phyloP scores from a whole-genome alignment of 768 basidiomycete species.

The Lactarius evosmus region DNA sequence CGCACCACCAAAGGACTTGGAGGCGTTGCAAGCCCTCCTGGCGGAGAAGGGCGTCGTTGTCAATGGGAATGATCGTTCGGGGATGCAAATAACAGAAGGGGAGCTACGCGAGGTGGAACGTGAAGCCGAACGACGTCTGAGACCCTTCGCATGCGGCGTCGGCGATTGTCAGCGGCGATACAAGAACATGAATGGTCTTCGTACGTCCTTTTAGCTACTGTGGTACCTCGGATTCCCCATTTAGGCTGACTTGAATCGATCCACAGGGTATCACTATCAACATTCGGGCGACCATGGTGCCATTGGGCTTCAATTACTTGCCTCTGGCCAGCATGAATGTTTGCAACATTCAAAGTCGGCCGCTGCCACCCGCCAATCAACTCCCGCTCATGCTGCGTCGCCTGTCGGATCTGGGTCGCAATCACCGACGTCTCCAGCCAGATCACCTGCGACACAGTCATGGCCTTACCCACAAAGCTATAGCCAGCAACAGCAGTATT shows the following conservation, averaged over 20 bases:
- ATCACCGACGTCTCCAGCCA: slow-evolving; percentile 6
- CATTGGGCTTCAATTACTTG: slow-evolving; percentile 79
- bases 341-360: slow-evolving; percentile 36
- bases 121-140: slow-evolving; percentile 77
- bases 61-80: slow-evolving; percentile 39
- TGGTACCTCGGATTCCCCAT: slow-evolving; percentile 7
- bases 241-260: slow-evolving; percentile 12
- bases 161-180: slow-evolving; percentile 85
- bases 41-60: slow-evolving; percentile 42
- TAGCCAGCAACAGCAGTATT: slow-evolving; percentile 20
- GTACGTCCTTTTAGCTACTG: slow-evolving; percentile 35
- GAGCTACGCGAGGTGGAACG: slow-evolving; percentile 72
- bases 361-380: slow-evolving; percentile 21
- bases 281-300: slow-evolving; percentile 95
- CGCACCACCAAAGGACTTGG: slow-evolving; percentile 81
- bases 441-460: slow-evolving; percentile 7
- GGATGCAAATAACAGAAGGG: slow-evolving; percentile 44
- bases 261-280: slow-evolving; percentile 81
- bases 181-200: slow-evolving; percentile 97
- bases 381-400: slow-evolving; percentile 16
- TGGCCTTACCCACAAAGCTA: slow-evolving; percentile 18
- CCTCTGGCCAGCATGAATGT: slow-evolving; percentile 66
- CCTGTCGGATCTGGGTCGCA: background rate
- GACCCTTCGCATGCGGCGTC: slow-evolving; percentile 88
- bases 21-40: slow-evolving; percentile 70